phyloP scores from a whole-genome alignment of 1,284 basidiomycete species.

The Ganoderma multipileum region DNA sequence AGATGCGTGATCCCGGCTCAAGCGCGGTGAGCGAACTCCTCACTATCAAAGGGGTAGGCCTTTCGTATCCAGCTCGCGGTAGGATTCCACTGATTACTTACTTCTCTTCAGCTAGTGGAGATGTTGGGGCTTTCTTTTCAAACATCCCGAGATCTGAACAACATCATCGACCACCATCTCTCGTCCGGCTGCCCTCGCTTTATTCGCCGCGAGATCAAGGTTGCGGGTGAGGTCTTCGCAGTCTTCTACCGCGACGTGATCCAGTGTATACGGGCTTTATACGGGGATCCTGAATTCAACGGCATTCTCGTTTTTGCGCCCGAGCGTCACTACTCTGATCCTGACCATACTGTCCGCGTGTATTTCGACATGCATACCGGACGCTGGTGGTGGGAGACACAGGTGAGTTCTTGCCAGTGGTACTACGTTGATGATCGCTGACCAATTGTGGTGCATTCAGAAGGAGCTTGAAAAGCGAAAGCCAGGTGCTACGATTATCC shows the following conservation, averaged over 20 bases:
- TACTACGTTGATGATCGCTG: conserved; percentile 47
- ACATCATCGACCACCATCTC: neutral
- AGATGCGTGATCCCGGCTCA: conserved; percentile 26
- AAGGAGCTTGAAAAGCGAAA: no score
- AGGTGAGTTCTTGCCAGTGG: neutral
- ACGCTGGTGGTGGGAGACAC: no score
- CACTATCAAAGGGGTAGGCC: conserved; percentile 29
- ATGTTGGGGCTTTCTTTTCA: neutral
- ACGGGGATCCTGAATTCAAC: neutral
- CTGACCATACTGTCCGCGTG: no score
- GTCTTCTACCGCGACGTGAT: neutral
- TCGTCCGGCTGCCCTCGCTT: neutral
- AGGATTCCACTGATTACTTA: neutral
- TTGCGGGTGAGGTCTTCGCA: neutral
- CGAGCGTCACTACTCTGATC: conserved; percentile 22
- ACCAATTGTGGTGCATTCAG: no score
- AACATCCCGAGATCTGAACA: neutral
- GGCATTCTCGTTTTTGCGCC: conserved; percentile 37
- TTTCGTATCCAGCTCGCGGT: neutral
- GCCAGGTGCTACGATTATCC: no score
- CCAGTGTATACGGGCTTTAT: neutral
- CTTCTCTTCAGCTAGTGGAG: neutral
- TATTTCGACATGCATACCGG: no score
- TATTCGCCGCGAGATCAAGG: neutral
- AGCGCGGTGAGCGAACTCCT: conserved; percentile 32